These are phyloP conservation scores for Nidularia pulvinata DNA, from an alignment of 768 basidiomycete species.

Conservation along the genomic window DNA sequence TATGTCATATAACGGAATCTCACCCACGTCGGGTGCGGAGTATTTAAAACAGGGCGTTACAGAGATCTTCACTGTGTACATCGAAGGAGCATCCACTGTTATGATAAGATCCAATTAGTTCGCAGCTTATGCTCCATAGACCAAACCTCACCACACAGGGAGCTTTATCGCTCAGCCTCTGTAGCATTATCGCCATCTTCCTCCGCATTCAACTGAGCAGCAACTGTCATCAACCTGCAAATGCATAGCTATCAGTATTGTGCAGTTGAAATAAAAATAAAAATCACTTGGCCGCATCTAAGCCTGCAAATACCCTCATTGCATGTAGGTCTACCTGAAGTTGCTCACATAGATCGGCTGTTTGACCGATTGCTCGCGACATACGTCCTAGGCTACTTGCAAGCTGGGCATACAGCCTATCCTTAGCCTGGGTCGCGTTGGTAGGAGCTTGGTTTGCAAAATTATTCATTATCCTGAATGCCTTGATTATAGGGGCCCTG, in stretches of 20 bases:
- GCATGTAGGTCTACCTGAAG: slow-evolving; percentile 76
- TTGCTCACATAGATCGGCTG: slow-evolving; percentile 76
- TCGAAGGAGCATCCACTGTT: no score
- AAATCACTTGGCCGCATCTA: slow-evolving; percentile 81
- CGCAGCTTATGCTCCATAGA: no score
- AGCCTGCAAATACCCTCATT: slow-evolving; percentile 77
- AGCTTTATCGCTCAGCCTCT: neutral
- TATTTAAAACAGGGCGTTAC: no score
- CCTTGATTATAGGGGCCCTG: no score
- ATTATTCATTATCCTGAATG: slow-evolving; percentile 7
- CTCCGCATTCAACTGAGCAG: slow-evolving; percentile 31
- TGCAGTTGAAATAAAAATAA: neutral
- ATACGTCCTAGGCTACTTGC: slow-evolving; percentile 68
- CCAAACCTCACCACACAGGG: no score
- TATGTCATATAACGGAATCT: no score
- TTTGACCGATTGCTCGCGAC: slow-evolving; percentile 65
- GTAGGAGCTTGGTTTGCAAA: slow-evolving; percentile 31
- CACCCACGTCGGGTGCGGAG: no score
- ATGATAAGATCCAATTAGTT: no score
- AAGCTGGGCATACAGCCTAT: slow-evolving; percentile 79
- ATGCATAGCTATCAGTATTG: neutral
- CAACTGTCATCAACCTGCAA: slow-evolving; percentile 40
- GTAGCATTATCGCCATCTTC: slow-evolving; percentile 6
- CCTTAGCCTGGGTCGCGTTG: slow-evolving; percentile 76
- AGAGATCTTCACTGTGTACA: no score